These are phyloP conservation scores for Cladophialophora psammophila DNA, from an alignment of 2,329 filamentous ascomycete species.

Conservation along the genomic window DNA sequence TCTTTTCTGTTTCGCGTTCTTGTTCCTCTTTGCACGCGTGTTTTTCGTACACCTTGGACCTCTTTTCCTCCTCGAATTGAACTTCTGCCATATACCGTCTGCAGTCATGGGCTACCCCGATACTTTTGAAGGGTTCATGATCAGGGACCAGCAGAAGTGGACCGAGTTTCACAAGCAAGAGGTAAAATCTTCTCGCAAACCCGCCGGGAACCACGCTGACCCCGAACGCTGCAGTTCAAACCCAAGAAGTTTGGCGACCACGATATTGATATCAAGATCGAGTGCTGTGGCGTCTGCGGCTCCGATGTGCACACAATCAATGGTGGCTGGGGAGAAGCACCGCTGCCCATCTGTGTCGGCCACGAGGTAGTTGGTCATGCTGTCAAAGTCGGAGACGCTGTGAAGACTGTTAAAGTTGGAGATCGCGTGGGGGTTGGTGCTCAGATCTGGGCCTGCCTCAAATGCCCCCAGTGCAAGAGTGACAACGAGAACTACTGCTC, in stretches of 20 bases:
- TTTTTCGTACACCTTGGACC: not conserved
- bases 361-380: conserved; percentile 75
- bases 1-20: not conserved
- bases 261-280: conserved; percentile 87
- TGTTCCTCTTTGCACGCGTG: not conserved
- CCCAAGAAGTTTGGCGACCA: conserved; percentile 86
- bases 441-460: conserved; percentile 69
- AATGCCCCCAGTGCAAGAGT: conserved; percentile 70
- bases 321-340: conserved; percentile 62
- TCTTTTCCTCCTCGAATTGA: conserved; percentile 2
- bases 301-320: conserved; percentile 75
- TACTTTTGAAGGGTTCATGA: conserved; percentile 56
- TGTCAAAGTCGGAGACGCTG: conserved; percentile 70
- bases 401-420: conserved; percentile 67
- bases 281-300: conserved; percentile 78
- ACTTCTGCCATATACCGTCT: not conserved
- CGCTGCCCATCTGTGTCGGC: conserved; percentile 61
- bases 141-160: conserved; percentile 72
- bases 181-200: conserved; percentile 46
- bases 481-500: conserved; percentile 74
- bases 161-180: conserved; percentile 64
- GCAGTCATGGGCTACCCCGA: conserved; percentile 54
- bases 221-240: conserved; percentile 65
- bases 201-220: conserved; percentile 13
- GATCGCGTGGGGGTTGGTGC: conserved; percentile 74